phyloP scores from a whole-genome alignment of 2,329 filamentous ascomycete species.

The Penicillium sp. region DNA sequence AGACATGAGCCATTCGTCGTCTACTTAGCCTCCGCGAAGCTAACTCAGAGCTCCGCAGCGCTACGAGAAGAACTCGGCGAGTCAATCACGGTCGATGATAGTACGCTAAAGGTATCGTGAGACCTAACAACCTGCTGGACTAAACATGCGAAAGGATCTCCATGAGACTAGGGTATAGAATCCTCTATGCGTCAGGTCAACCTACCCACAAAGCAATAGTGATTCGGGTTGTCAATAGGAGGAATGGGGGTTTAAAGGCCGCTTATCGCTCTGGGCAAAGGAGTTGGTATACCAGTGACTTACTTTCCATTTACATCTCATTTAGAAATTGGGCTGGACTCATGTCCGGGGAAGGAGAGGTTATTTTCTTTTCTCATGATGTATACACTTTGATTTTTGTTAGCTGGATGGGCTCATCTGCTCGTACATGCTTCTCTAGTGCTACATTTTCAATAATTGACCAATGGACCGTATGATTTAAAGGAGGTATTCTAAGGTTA shows the following conservation, averaged over 20 bases:
- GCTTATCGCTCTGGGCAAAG: slow-evolving; percentile 20
- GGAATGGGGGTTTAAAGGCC: slow-evolving; percentile 11
- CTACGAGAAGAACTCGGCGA: slow-evolving; percentile 74
- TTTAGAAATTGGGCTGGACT: slow-evolving; percentile 9
- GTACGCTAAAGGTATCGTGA: slow-evolving; percentile 61
- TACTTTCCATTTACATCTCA: slow-evolving; percentile 20
- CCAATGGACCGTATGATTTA: not conserved
- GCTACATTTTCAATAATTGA: slow-evolving; percentile 4
- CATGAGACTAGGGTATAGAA: not conserved
- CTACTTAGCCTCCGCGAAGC: slow-evolving; percentile 71
- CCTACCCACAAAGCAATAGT: slow-evolving; percentile 8
- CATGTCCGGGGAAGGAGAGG: not conserved
- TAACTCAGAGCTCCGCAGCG: slow-evolving; percentile 64
- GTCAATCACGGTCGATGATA: slow-evolving; percentile 65
- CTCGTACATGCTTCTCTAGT: slow-evolving; percentile 19
- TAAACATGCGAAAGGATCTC: slow-evolving; percentile 2
- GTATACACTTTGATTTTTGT: slow-evolving; percentile 14
- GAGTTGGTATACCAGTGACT: slow-evolving; percentile 27
- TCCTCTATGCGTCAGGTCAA: not conserved
- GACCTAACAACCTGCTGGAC: not conserved
- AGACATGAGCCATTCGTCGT: slow-evolving; percentile 93
- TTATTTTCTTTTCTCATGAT: slow-evolving; percentile 7
- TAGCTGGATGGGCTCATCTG: slow-evolving; percentile 2
- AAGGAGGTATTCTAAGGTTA: not conserved
- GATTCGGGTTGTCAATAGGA: slow-evolving; percentile 4